Conservation (phyloP, 257 asterid species). For the Solanum chmielewskii region DNA sequence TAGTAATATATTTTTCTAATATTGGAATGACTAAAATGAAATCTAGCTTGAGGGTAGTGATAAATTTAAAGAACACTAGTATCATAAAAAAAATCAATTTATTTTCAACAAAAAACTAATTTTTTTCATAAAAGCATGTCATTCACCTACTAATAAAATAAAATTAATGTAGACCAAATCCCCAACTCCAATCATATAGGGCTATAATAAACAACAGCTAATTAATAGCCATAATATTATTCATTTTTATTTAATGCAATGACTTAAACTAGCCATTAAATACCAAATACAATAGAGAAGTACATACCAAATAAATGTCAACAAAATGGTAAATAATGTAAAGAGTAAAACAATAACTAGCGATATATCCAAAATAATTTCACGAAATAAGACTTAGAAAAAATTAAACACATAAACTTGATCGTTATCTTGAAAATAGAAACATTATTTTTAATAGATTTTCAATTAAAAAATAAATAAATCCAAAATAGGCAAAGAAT, state of each 20-base stretch:
- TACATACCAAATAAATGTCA: neutral
- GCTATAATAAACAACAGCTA: neutral
- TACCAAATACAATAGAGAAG: neutral
- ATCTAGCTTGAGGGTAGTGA: neutral
- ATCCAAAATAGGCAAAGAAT: too few relatives aligned
- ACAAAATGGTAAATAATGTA: neutral
- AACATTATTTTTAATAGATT: too few relatives aligned
- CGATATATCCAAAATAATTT: too few relatives aligned
- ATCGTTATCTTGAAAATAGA: neutral
- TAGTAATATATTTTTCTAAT: too few relatives aligned
- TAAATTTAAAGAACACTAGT: neutral
- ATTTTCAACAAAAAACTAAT: neutral
- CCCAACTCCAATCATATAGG: neutral
- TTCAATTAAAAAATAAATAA: too few relatives aligned
- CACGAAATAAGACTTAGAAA: too few relatives aligned
- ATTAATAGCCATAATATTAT: neutral
- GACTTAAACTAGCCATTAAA: neutral
- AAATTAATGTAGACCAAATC: neutral
- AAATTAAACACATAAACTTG: neutral
- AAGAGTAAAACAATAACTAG: too few relatives aligned
- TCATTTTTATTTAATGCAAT: neutral
- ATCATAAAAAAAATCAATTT: neutral
- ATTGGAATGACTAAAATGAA: neutral
- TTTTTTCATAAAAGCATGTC: neutral
- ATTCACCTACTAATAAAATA: neutral